phyloP scores from a whole-genome alignment of 768 basidiomycete genomes.

The Hygrophorus russula region DNA sequence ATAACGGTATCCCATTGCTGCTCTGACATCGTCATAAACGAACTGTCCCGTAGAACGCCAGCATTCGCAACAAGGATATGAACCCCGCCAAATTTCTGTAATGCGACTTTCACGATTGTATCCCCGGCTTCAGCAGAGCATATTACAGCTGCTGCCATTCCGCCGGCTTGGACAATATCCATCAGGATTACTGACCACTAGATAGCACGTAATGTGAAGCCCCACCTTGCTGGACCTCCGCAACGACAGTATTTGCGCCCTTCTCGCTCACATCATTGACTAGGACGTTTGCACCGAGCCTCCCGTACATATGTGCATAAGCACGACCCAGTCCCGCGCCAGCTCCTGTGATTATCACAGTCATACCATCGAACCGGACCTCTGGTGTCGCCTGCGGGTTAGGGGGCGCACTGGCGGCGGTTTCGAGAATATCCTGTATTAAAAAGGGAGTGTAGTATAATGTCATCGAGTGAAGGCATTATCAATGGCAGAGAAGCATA shows the following conservation, averaged over 20 bases:
- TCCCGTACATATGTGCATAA: conserved; percentile 86
- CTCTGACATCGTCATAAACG: conserved; percentile 80
- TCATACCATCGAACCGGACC: conserved; percentile 81
- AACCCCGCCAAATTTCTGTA: conserved; percentile 80
- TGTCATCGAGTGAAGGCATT: neutral
- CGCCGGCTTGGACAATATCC: conserved; percentile 49
- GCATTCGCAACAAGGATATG: conserved; percentile 90
- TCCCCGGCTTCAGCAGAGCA: conserved; percentile 91
- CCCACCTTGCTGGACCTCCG: conserved; percentile 75
- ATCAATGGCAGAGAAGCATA: conserved; percentile 14
- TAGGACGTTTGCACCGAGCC: conserved; percentile 92
- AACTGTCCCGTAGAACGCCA: conserved; percentile 89
- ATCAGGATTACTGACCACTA: neutral
- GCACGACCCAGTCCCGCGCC: conserved; percentile 90
- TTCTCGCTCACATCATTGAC: conserved; percentile 92
- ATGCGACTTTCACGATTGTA: conserved; percentile 72
- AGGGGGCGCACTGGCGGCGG: conserved; percentile 47
- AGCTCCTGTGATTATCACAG: conserved; percentile 89
- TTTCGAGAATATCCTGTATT: conserved; percentile 43
- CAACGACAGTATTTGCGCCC: conserved; percentile 71
- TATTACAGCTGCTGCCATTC: conserved; percentile 73
- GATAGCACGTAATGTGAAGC: neutral
- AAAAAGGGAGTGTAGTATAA: neutral
- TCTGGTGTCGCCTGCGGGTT: conserved; percentile 61
- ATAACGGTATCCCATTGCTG: conserved; percentile 93